A percentile compares a stretch with the other conserved stretches of the same genome.
Conservation (phyloP, 2,329 filamentous ascomycete species). For the Diaporthe amygdali region DNA sequence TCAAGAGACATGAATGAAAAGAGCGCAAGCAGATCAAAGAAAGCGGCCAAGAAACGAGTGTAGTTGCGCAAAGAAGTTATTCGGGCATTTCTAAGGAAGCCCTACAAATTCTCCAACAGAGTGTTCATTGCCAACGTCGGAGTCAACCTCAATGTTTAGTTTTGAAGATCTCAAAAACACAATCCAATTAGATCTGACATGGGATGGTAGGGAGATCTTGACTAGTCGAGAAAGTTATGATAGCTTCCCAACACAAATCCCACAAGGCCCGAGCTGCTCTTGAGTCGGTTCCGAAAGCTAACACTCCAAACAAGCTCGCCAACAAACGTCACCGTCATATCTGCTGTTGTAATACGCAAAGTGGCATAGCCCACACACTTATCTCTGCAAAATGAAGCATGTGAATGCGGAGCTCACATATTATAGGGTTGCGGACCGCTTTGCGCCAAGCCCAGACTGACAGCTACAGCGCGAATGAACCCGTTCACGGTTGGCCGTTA, state of each 20-base stretch:
- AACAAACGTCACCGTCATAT: not conserved
- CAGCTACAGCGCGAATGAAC: not conserved
- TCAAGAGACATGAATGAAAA: accelerated
- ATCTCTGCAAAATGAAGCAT: no score
- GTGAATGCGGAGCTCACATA: not conserved
- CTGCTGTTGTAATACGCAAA: accelerated
- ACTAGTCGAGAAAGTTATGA: not conserved
- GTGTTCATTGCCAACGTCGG: no score
- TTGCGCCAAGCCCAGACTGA: not conserved
- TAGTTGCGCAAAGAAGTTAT: not conserved
- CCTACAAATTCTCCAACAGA: accelerated
- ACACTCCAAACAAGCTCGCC: not conserved
- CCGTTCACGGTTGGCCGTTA: not conserved
- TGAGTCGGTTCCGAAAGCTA: not conserved
- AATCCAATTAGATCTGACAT: not conserved
- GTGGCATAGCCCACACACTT: no score
- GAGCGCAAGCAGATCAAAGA: not conserved
- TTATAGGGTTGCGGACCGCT: not conserved
- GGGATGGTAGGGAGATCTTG: not conserved
- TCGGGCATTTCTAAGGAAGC: not conserved
- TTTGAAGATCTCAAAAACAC: not conserved
- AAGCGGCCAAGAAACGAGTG: not conserved
- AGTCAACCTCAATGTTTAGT: not conserved
- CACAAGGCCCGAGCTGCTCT: not conserved
- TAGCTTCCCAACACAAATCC: not conserved